A percentile compares a stretch with the other conserved stretches of the same genome.
Evolutionary conservation across 163 green algal genomes (phyloP).

Genomic region (Chlorella variabilis): DNA sequence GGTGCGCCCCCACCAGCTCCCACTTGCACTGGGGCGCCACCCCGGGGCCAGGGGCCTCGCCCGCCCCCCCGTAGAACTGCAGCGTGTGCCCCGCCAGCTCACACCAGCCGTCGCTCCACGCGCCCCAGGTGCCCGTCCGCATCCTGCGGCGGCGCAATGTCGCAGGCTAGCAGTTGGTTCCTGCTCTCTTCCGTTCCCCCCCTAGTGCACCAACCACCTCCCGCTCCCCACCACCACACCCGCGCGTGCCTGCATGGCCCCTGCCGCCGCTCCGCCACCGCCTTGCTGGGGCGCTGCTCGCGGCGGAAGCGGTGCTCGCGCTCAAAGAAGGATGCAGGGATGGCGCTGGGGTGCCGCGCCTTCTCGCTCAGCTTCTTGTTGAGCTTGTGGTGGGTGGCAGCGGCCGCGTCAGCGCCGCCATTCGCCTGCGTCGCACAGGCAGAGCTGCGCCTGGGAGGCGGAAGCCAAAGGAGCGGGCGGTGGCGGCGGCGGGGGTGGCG

Average conservation of each 20-base stretch:
- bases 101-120: conserved; percentile 10
- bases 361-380: conserved; percentile 29
- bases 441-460: not conserved
- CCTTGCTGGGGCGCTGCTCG: conserved; percentile 2
- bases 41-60: not conserved
- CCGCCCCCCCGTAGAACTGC: not conserved
- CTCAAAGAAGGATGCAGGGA: conserved; percentile 44
- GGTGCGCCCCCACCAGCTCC: conserved; percentile 42
- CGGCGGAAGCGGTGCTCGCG: conserved; percentile 30
- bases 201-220: no score
- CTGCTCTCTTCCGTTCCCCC: no score
- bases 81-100: conserved; percentile 12
- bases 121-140: conserved; percentile 9
- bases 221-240: no score
- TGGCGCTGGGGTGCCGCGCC: conserved; percentile 10
- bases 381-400: not conserved
- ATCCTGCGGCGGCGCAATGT: conserved; percentile 37
- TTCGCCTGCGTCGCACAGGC: not conserved
- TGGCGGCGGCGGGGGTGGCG: no score
- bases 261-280: not conserved
- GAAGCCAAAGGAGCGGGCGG: not conserved
- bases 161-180: no score
- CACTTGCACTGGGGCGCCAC: not conserved
- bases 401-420: not conserved
- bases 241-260: conserved; percentile 16